Conservation (phyloP, 2,329 filamentous ascomycete species). For the Coleophoma cylindrospora region DNA sequence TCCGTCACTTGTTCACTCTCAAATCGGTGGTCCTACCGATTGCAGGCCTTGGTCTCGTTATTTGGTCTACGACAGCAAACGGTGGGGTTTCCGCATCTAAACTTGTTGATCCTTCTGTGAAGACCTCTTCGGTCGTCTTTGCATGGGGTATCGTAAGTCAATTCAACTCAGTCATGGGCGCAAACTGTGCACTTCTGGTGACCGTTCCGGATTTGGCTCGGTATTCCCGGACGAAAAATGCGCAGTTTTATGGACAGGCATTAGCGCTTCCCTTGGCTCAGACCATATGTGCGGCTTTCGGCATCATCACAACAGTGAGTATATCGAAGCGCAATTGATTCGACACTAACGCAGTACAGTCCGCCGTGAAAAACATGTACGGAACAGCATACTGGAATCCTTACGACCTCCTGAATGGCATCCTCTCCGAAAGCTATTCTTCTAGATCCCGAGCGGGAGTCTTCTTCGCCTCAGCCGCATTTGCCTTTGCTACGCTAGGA, state of each 20-base stretch:
- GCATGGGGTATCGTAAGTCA: neutral
- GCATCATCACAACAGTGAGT: neutral
- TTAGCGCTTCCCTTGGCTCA: neutral
- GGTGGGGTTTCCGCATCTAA: neutral
- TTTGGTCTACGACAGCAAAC: neutral
- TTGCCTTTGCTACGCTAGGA: slow-evolving; percentile 19
- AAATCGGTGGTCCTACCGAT: neutral
- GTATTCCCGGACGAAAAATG: neutral
- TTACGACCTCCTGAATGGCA: neutral
- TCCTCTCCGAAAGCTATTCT: neutral
- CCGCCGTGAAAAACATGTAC: neutral
- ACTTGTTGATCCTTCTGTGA: neutral
- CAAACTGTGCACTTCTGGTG: neutral
- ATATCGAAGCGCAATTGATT: neutral
- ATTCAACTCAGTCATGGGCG: neutral
- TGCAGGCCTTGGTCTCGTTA: neutral
- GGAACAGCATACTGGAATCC: slow-evolving; percentile 2
- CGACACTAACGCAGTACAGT: neutral
- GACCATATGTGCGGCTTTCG: neutral
- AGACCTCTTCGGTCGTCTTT: neutral
- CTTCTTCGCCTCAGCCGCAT: slow-evolving; percentile 16
- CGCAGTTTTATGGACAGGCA: neutral
- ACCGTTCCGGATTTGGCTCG: neutral
- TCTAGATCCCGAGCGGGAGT: slow-evolving; percentile 3
- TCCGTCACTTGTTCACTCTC: neutral